Evolutionary conservation across 208 protist genomes (phyloP).

Genomic region (Leishmania major): DNA sequence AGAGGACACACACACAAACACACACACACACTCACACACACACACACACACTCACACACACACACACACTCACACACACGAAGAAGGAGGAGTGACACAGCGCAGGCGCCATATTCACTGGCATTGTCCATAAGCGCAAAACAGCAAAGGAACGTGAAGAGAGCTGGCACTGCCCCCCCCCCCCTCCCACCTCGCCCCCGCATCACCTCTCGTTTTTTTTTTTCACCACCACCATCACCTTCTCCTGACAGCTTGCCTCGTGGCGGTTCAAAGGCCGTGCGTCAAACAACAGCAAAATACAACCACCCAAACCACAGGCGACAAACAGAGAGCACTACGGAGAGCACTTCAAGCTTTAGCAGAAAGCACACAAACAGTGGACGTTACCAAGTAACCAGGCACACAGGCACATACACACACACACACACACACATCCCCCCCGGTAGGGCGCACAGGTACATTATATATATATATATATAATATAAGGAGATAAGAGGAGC

Average conservation of each 20-base stretch:
- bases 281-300: background rate
- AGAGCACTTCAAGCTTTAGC: background rate
- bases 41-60: no score
- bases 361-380: background rate
- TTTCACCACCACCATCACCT: background rate
- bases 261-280: background rate
- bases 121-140: background rate
- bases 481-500: background rate
- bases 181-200: no score
- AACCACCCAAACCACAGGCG: background rate
- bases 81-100: background rate
- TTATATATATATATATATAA: no score
- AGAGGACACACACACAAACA: background rate
- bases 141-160: background rate
- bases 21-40: no score
- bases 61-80: background rate
- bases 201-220: background rate
- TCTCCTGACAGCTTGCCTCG: background rate
- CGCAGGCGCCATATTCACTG: background rate
- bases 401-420: background rate
- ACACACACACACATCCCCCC: background rate
- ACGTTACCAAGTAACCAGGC: background rate
- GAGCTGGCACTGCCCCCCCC: background rate
- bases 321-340: background rate
- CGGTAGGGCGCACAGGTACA: background rate